phyloP scores from a whole-genome alignment of 1,284 basidiomycete species.

The Ceratobasidium sp. region DNA sequence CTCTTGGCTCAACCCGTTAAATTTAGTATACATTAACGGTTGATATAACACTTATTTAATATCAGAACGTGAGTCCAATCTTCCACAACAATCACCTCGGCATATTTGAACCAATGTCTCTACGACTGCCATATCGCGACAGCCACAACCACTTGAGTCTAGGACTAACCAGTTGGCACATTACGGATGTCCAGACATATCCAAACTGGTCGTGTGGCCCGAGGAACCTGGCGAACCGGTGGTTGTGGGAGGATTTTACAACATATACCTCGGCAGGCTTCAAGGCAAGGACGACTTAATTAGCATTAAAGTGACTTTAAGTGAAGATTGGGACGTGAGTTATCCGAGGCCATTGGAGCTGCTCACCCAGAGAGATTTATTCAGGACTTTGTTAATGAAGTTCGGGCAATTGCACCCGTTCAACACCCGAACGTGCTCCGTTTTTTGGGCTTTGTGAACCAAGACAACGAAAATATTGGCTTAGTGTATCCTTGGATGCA shows the following conservation, averaged over 20 bases:
- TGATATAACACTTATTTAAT: no score
- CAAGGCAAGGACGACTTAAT: neutral
- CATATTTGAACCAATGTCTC: no score
- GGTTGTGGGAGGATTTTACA: constrained; percentile 20
- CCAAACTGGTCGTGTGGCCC: neutral
- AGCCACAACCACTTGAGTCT: neutral
- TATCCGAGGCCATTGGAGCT: neutral
- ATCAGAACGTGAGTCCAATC: no score
- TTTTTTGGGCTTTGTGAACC: constrained; percentile 31
- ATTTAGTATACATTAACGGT: no score
- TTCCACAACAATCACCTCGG: no score
- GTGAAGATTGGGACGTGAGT: constrained; percentile 17
- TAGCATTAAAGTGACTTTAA: constrained; percentile 2
- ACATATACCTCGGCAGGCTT: constrained; percentile 2
- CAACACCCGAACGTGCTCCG: constrained; percentile 22
- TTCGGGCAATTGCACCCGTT: constrained; percentile 6
- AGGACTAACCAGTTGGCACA: neutral
- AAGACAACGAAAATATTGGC: neutral
- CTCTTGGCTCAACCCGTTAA: no score
- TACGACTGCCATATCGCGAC: neutral
- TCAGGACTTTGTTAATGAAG: constrained; percentile 24
- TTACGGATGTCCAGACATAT: constrained; percentile 10
- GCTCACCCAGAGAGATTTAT: neutral
- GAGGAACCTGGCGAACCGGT: neutral
- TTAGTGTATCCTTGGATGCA: constrained; percentile 36